A percentile compares a stretch with the other conserved stretches of the same genome.
These are phyloP conservation scores for Ceratorhiza oryzae-sativae DNA, from an alignment of 1,284 basidiomycete species.

Conservation along the genomic window DNA sequence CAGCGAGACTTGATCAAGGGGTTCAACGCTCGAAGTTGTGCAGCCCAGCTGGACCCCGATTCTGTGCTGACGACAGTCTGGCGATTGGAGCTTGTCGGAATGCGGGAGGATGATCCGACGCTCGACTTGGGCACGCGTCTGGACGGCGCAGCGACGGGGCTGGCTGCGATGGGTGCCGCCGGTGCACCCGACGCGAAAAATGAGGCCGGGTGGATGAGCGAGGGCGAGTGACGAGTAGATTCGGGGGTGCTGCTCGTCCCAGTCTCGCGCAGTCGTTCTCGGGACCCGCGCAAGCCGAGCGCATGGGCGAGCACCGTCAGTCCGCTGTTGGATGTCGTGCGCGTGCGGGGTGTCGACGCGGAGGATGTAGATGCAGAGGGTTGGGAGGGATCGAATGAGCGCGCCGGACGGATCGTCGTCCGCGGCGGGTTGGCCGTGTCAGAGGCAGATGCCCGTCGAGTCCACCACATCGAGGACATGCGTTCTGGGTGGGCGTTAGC, in stretches of 20 bases:
- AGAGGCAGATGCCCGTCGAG: conserved; percentile 4
- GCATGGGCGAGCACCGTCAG: conserved; percentile 7
- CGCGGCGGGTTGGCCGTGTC: conserved; percentile 15
- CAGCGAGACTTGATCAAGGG: not conserved
- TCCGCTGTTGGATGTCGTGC: conserved; percentile 10
- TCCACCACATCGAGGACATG: conserved; percentile 22
- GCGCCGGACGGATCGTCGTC: not conserved
- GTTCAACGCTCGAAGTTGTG: not conserved
- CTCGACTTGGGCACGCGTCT: not conserved
- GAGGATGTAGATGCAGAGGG: not conserved
- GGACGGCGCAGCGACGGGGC: not conserved
- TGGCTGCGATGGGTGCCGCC: not conserved
- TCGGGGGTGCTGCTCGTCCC: conserved; percentile 2
- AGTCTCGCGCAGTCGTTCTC: not conserved
- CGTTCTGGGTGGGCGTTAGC: not conserved
- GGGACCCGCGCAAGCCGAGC: not conserved
- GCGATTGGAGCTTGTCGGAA: not conserved
- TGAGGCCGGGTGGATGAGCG: not conserved
- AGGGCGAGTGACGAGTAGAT: not conserved
- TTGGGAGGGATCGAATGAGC: conserved; percentile 12
- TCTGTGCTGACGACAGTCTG: conserved; percentile 27
- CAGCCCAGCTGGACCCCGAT: conserved; percentile 1
- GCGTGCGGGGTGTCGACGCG: not conserved
- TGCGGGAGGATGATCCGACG: not conserved
- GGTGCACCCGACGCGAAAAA: conserved; percentile 6